These are phyloP conservation scores for Debaryomyces prosopidis DNA, from an alignment of 805 yeast species.

Conservation along the genomic window DNA sequence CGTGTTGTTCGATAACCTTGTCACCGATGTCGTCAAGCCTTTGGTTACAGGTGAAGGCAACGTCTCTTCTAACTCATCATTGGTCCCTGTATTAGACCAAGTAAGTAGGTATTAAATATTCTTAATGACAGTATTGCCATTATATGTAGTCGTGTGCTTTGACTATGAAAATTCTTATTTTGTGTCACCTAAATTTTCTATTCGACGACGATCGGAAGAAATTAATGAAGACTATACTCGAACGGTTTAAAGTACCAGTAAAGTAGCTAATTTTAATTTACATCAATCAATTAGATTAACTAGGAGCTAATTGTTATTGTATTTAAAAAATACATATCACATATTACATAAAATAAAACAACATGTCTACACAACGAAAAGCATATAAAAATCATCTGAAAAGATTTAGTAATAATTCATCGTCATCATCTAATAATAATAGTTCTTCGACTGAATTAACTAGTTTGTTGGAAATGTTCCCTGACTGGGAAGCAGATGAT, in stretches of 20 bases:
- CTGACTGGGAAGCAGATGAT: conserved; percentile 92
- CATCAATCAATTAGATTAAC: conserved; percentile 5
- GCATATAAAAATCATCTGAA: conserved; percentile 49
- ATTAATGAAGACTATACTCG: conserved; percentile 13
- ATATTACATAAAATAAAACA: conserved; percentile 5
- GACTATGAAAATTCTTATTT: conserved; percentile 5
- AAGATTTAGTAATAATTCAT: conserved; percentile 32
- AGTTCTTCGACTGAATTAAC: conserved; percentile 34
- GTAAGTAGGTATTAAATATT: not conserved
- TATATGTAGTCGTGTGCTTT: conserved; percentile 7
- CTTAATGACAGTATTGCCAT: not conserved
- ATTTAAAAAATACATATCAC: conserved; percentile 4
- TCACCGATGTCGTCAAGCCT: conserved; percentile 50
- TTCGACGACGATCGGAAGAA: conserved; percentile 4
- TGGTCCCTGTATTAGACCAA: conserved; percentile 41
- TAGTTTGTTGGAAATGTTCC: conserved; percentile 83
- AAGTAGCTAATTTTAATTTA: conserved; percentile 2
- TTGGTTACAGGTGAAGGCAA: conserved; percentile 28
- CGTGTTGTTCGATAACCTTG: conserved; percentile 62
- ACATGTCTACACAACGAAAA: conserved; percentile 34
- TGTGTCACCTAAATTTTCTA: conserved; percentile 4
- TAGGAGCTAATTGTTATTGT: conserved; percentile 2
- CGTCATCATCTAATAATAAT: conserved; percentile 8
- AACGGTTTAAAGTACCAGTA: not conserved
- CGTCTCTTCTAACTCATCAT: conserved; percentile 8